Evolutionary conservation across 352 stramenopile species (phyloP).

Genomic region (Poterioochromonas sp.): DNA sequence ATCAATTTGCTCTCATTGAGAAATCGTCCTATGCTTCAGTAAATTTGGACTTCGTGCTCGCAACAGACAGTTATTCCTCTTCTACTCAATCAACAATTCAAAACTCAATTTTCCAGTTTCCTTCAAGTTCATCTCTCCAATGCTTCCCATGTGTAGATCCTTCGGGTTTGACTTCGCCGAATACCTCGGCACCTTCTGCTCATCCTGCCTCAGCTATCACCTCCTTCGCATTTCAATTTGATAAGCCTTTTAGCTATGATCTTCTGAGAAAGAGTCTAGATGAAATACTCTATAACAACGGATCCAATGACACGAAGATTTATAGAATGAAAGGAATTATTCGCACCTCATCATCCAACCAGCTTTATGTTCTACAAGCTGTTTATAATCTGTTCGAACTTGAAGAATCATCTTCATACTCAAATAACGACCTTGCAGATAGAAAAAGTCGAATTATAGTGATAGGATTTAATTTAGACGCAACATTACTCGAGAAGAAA

Average conservation of each 20-base stretch:
- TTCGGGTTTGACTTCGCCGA: not conserved
- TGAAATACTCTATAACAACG: not conserved
- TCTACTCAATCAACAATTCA: not conserved
- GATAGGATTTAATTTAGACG: too few species aligned
- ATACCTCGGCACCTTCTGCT: not conserved
- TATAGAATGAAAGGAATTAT: conserved; percentile 23
- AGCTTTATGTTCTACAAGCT: not conserved
- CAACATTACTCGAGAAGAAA: too few species aligned
- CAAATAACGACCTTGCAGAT: too few species aligned
- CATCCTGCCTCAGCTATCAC: not conserved
- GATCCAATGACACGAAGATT: not conserved
- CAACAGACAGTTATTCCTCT: not conserved
- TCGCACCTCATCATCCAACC: not conserved
- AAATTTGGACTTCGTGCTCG: not conserved
- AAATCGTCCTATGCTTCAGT: not conserved
- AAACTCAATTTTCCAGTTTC: not conserved
- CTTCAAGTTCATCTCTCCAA: not conserved
- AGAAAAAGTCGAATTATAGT: too few species aligned
- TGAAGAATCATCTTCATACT: too few species aligned
- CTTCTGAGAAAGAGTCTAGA: not conserved
- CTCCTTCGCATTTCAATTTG: not conserved
- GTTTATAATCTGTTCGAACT: conserved; percentile 18
- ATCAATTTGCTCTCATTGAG: not conserved
- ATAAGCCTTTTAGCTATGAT: not conserved
- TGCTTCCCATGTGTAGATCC: not conserved